Evolutionary conservation across 2,329 filamentous ascomycete species (phyloP).

Genomic region (Atkinsonella hypoxylon): DNA sequence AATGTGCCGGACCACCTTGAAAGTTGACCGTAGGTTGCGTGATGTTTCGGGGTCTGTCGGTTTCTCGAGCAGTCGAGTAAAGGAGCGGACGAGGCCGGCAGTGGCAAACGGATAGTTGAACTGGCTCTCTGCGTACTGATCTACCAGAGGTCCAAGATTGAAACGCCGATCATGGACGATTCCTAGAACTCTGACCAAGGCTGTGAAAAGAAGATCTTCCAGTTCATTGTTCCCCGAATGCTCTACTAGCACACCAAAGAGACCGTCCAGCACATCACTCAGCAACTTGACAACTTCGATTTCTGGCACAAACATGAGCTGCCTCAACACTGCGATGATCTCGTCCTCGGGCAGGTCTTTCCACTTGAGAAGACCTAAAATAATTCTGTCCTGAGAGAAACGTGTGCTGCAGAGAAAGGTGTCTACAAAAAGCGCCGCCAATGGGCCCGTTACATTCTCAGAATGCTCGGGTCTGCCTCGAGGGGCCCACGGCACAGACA

Average conservation of each 20-base stretch:
- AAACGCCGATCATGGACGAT: constrained; percentile 93
- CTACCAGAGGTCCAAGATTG: constrained; percentile 80
- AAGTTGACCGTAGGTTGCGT: constrained; percentile 74
- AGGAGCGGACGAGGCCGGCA: constrained; percentile 75
- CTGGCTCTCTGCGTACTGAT: constrained; percentile 75
- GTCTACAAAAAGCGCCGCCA: constrained; percentile 66
- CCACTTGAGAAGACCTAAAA: constrained; percentile 80
- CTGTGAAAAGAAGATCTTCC: constrained; percentile 85
- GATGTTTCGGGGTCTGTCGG: constrained; percentile 75
- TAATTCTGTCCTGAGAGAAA: constrained; percentile 82
- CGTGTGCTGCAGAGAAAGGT: constrained; percentile 90
- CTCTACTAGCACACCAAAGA: constrained; percentile 86
- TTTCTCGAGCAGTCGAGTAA: constrained; percentile 69
- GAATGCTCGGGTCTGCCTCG: constrained; percentile 53
- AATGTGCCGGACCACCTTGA: constrained; percentile 89
- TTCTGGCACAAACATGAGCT: constrained; percentile 86
- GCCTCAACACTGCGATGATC: constrained; percentile 61
- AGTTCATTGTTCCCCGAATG: constrained; percentile 85
- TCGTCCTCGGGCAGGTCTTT: constrained; percentile 61
- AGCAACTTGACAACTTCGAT: constrained; percentile 96
- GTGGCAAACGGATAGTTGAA: constrained; percentile 94
- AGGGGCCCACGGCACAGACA: constrained; percentile 70
- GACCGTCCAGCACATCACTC: constrained; percentile 74
- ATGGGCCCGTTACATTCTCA: constrained; percentile 65
- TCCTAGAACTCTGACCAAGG: constrained; percentile 76